Base-by-base conservation (phyloP, 2,329 filamentous ascomycete genomes). In the Cytospora piceicola region DNA sequence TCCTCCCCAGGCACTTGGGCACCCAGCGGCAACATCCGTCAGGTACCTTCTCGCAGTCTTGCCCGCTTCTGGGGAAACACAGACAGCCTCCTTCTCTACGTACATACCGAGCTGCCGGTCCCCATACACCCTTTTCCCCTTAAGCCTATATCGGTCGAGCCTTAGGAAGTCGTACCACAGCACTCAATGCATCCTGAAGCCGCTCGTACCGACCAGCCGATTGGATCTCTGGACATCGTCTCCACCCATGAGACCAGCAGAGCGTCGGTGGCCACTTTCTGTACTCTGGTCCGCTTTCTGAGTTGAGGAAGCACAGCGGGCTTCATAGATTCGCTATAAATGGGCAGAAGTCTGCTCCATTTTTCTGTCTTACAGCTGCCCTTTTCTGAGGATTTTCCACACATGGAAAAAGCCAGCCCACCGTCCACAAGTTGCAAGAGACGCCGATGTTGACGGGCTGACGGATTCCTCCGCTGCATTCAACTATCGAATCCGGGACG, bases 161-260 rank as follows among this genome's bases (percentile, higher is more conserved):
- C 46, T 12, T 27, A 24, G 11, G 11, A n/a, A 42, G 32, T 17
- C 11, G 17, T 36, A 29, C 11, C n/a, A 58, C 32, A 46, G n/a
- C 11, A 49, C 46, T n/a, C n/a, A n/a, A n/a, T 49, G 46, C 46
- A 24, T 49, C 20, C 29, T 32, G 39, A 62, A 57, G 32, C 57
- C 54, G n/a, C n/a, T n/a, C n/a, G 53, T 64, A 30, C 53, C 56
- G 36, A 46, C 59, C 42, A 20, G 34, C 63, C 59, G 54, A 63
- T 66, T 60, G 63, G 66, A 53, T 55, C 55, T 54, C 46, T 51
- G 14, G 46, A 6, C 36, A 20, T 54, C 24, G 60, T n/a, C 56
- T 58, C 66, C 59, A 63, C 66, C 34, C 63, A 59, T 56, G 63
- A 61, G 59, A 54, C 63, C 63, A 66, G 32, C n/a, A n/a, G n/a